Percentiles rank a stretch among this genome's conserved stretches.
Evolutionary conservation across 306 rosid genomes (phyloP).

Genomic region (Lagenaria siceraria): DNA sequence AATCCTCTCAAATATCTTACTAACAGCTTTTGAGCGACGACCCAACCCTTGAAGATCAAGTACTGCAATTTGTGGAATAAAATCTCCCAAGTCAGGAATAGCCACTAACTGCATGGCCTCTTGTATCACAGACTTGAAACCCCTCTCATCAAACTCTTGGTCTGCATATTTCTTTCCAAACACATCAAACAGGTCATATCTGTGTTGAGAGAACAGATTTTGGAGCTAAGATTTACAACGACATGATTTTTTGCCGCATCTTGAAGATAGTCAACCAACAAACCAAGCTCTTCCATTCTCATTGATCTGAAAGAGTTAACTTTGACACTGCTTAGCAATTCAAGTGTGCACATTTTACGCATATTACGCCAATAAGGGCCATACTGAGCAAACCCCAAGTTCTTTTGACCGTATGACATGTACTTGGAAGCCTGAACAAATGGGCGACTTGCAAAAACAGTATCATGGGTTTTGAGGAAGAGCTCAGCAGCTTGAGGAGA

Average conservation of each 20-base stretch:
- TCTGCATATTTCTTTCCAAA: slow-evolving; percentile 46
- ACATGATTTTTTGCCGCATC: slow-evolving; percentile 18
- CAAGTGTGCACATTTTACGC: slow-evolving; percentile 53
- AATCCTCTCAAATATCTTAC: slow-evolving; percentile 34
- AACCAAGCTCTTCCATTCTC: slow-evolving; percentile 45
- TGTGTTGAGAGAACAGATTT: slow-evolving; percentile 17
- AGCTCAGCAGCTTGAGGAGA: slow-evolving; percentile 61
- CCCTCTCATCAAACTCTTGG: slow-evolving; percentile 33
- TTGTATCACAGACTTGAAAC: slow-evolving; percentile 35
- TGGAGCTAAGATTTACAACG: slow-evolving; percentile 35
- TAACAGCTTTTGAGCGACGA: slow-evolving; percentile 24
- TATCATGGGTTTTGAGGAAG: slow-evolving; percentile 55
- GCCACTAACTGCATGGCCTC: slow-evolving; percentile 26
- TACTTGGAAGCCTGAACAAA: slow-evolving; percentile 20
- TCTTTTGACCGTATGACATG: slow-evolving; percentile 33
- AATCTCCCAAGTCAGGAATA: slow-evolving; percentile 35
- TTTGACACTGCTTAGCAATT: slow-evolving; percentile 38
- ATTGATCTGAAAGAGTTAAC: slow-evolving; percentile 29
- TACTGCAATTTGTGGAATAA: slow-evolving; percentile 33
- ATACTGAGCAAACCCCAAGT: slow-evolving; percentile 24
- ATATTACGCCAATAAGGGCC: slow-evolving; percentile 65
- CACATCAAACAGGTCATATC: slow-evolving; percentile 41
- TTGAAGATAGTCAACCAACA: slow-evolving; percentile 18
- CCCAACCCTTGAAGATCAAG: slow-evolving; percentile 53
- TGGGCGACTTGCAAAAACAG: slow-evolving; percentile 49